Evolutionary conservation across 2,329 filamentous ascomycete species (phyloP).

Genomic region (Chrysoporthe deuterocubensis): DNA sequence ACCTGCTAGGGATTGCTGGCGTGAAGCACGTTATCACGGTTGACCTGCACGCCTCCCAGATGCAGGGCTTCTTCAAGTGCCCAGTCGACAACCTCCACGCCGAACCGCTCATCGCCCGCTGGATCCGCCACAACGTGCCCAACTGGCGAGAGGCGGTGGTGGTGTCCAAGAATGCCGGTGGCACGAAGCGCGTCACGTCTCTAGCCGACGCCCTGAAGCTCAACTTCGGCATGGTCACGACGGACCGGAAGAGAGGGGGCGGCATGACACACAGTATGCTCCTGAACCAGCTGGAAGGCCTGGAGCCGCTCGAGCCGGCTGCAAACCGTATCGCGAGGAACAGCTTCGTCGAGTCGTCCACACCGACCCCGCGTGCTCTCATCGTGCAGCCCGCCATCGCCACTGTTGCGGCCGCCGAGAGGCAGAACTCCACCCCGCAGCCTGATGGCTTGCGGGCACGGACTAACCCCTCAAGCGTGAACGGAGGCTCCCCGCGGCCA

Average conservation of each 20-base stretch:
- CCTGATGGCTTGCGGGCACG: slow-evolving; percentile 38
- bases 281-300: slow-evolving; percentile 67
- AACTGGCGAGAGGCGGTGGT: slow-evolving; percentile 92
- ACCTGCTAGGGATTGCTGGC: slow-evolving; percentile 88
- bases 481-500: slow-evolving; percentile 33
- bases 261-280: slow-evolving; percentile 82
- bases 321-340: slow-evolving; percentile 30
- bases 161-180: slow-evolving; percentile 97
- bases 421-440: slow-evolving; percentile 49
- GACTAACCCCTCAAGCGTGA: slow-evolving; percentile 33
- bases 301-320: slow-evolving; percentile 43
- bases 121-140: slow-evolving; percentile 87
- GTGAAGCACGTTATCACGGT: slow-evolving; percentile 98
- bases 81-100: slow-evolving; percentile 97
- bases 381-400: slow-evolving; percentile 30
- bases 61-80: slow-evolving; percentile 99
- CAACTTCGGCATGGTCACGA: slow-evolving; percentile 96
- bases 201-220: slow-evolving; percentile 94
- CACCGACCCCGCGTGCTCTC: slow-evolving; percentile 36
- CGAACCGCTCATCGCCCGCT: slow-evolving; percentile 91
- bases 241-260: slow-evolving; percentile 68
- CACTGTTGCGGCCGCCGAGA: slow-evolving; percentile 43
- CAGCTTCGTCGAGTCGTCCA: slow-evolving; percentile 31
- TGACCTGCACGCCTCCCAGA: slow-evolving; percentile 95
- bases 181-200: slow-evolving; percentile 95